phyloP scores from a whole-genome alignment of 106 monocot species.

The Vanilla planifolia region DNA sequence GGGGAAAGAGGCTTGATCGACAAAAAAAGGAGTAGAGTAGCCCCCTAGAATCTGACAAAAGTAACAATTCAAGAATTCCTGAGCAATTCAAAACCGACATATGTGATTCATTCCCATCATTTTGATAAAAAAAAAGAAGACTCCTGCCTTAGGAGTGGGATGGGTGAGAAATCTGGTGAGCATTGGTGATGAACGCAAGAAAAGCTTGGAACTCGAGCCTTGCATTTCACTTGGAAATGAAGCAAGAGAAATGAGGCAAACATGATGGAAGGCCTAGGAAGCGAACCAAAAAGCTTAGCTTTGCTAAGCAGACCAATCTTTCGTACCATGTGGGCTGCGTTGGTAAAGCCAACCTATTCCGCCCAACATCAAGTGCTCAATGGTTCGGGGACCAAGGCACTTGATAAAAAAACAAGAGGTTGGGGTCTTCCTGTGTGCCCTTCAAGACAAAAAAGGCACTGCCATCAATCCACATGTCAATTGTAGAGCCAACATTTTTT shows the following conservation, averaged over 20 bases:
- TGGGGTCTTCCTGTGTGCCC: no score
- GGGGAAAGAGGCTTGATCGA: slow-evolving; percentile 11
- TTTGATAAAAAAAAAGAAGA: neutral
- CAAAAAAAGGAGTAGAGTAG: slow-evolving; percentile 11
- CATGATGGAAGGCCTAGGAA: no score
- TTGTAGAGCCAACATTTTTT: no score
- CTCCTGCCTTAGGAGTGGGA: neutral
- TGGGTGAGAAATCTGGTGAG: neutral
- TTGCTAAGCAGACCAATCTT: no score
- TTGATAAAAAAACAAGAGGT: no score
- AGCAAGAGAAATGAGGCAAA: neutral
- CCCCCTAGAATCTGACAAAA: neutral
- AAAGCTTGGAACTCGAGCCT: neutral
- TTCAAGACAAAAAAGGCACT: no score
- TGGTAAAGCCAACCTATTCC: no score
- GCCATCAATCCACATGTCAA: no score
- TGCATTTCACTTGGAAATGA: neutral
- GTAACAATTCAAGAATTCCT: neutral
- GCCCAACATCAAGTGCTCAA: no score
- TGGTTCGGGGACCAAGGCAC: no score
- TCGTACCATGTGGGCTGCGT: no score
- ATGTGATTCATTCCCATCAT: slow-evolving; percentile 2
- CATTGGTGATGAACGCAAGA: neutral
- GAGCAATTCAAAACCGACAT: neutral
- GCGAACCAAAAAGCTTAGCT: no score